Base-by-base conservation (phyloP, 2,329 filamentous ascomycete species). In the Aspergillus luchuensis region DNA sequence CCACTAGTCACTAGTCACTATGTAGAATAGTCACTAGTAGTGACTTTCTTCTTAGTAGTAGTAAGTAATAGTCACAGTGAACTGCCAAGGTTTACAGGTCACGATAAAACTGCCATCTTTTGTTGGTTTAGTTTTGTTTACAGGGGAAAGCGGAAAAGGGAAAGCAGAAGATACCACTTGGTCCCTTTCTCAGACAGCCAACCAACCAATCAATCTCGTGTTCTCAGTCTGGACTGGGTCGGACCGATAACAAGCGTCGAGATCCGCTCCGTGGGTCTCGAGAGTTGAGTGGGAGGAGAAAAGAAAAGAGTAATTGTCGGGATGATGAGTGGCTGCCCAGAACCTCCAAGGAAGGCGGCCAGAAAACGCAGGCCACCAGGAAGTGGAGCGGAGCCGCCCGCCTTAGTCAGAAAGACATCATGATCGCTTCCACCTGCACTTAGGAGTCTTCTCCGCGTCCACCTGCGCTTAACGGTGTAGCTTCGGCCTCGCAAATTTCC, bases 381-480 rank as follows among this genome's bases (percentile, higher is more conserved):
- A 13, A n/a, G 56, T 52, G 48, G 48, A 39, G 45, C 47, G 57
- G 39, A 17, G 33, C 36, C 17, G 33, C 15, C 33, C 45, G 43
- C 39, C 52, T 53, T 59, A 47, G 28, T 55, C 53, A 56, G 53
- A 55, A 28, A 38, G 56, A 47, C 49, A 50, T 50, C 56, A 56
- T 59, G 52, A 45, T 49, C 67, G 61, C 63, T 63, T 66, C 65
- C 61, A 70, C 72, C 68, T 72, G 74, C 73, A 72, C 73, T 76
- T 70, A 66, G 66, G 60, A 61, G 63, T 62, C 58, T 57, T 62
- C 64, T 51, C 57, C 25, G 25, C 47, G 15, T 50, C 15, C n/a
- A 50, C 25, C 47, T 50, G 25, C 25, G 13, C 47, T 45, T 45
- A 45, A 45, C 41, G 41, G 41, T 45, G 21, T 54, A 49, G 25